These are phyloP conservation scores for Monilinia laxa DNA, from an alignment of 2,329 filamentous ascomycete species.

Conservation along the genomic window DNA sequence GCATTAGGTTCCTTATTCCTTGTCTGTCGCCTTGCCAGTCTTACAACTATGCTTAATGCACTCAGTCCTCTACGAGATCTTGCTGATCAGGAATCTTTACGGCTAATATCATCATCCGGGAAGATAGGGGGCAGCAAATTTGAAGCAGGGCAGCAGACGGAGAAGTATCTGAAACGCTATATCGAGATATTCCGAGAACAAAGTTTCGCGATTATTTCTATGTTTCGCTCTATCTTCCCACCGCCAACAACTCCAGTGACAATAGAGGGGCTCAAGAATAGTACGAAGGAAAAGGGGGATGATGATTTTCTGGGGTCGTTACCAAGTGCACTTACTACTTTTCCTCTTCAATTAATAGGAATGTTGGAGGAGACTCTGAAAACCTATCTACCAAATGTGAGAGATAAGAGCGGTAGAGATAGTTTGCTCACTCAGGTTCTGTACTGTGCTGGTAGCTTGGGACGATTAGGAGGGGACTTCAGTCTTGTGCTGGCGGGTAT, in stretches of 20 bases:
- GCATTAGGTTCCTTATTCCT: conserved; percentile 81
- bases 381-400: conserved; percentile 76
- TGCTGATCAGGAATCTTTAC: conserved; percentile 76
- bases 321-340: conserved; percentile 77
- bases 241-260: conserved; percentile 38
- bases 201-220: conserved; percentile 90
- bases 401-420: conserved; percentile 76
- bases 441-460: conserved; percentile 89
- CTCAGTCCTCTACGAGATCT: conserved; percentile 82
- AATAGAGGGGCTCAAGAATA: conserved; percentile 28
- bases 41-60: conserved; percentile 77
- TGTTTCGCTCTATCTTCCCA: conserved; percentile 89
- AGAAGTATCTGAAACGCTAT: conserved; percentile 90
- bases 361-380: conserved; percentile 76
- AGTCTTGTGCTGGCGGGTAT: conserved; percentile 76
- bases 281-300: conserved; percentile 28
- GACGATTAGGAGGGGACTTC: conserved; percentile 88
- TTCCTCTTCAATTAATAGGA: conserved; percentile 78
- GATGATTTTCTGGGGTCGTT: conserved; percentile 55
- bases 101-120: conserved; percentile 40
- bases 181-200: conserved; percentile 98
- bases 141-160: conserved; percentile 84
- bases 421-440: conserved; percentile 89
- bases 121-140: conserved; percentile 43
- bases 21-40: conserved; percentile 77